phyloP scores from a whole-genome alignment of 495 filamentous ascomycete genomes.

The Penicillium malachiteum region DNA sequence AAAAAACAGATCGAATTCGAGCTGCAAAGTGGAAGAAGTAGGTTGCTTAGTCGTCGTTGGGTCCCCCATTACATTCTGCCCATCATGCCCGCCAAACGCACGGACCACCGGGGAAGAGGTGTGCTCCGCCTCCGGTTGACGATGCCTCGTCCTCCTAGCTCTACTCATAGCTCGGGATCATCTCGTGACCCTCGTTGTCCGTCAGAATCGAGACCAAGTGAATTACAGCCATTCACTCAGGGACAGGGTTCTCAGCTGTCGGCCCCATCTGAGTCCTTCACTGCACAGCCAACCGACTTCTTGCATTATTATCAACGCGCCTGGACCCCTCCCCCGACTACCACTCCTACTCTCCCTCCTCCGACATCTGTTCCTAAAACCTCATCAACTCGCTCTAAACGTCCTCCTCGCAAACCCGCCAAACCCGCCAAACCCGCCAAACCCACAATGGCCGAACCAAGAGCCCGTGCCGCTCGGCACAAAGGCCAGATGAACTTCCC shows the following conservation, averaged over 20 bases:
- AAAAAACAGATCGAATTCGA: neutral
- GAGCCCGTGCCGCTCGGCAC: conserved; percentile 75
- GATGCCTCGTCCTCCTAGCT: neutral
- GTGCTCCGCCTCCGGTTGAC: neutral
- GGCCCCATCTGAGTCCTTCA: no score
- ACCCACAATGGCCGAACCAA: conserved; percentile 59
- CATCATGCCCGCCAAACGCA: conserved; percentile 24
- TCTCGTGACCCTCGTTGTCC: neutral
- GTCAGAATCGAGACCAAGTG: neutral
- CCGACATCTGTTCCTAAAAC: neutral
- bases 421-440: neutral
- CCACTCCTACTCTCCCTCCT: neutral
- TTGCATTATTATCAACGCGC: conserved; percentile 20
- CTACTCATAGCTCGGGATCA: neutral
- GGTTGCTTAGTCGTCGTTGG: neutral
- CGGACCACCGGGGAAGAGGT: conserved; percentile 7
- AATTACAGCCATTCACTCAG: neutral
- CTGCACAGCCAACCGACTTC: no score
- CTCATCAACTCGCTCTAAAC: no score
- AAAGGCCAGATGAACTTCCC: conserved; percentile 89
- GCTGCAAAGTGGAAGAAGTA: neutral
- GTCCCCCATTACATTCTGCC: conserved; percentile 23
- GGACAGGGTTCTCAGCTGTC: no score
- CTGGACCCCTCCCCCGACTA: conserved; percentile 6
- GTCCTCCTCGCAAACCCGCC: no score